Conservation (phyloP, 2,329 filamentous ascomycete species). For the Aschersonia sp. region DNA sequence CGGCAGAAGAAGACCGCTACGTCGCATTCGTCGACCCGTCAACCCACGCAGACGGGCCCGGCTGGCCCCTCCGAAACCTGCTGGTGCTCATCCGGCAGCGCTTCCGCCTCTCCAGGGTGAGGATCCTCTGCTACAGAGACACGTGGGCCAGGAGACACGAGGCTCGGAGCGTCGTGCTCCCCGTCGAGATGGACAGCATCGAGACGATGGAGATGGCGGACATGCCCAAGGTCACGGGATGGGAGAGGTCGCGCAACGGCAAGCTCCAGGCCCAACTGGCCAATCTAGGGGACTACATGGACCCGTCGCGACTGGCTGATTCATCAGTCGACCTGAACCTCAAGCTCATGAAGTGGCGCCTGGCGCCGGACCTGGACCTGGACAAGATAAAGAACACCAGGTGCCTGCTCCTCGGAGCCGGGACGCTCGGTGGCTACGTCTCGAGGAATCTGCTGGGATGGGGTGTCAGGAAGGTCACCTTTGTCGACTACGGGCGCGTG, state of each 20-base stretch:
- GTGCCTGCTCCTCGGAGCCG: slow-evolving; percentile 81
- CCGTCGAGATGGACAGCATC: slow-evolving; percentile 39
- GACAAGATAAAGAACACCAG: slow-evolving; percentile 80
- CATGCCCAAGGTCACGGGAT: slow-evolving; percentile 86
- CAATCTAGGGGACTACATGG: slow-evolving; percentile 85
- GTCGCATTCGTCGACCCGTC: slow-evolving; percentile 87
- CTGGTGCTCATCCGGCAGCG: slow-evolving; percentile 71
- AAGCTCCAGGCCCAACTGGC: slow-evolving; percentile 68
- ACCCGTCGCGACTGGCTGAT: slow-evolving; percentile 73
- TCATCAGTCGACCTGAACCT: slow-evolving; percentile 92
- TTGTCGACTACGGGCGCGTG: slow-evolving; percentile 84
- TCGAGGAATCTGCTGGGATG: slow-evolving; percentile 85
- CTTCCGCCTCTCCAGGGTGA: slow-evolving; percentile 61
- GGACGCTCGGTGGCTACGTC: slow-evolving; percentile 88
- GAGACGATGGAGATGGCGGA: slow-evolving; percentile 27
- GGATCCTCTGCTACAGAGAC: slow-evolving; percentile 84
- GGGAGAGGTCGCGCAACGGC: slow-evolving; percentile 71
- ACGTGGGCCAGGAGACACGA: slow-evolving; percentile 63
- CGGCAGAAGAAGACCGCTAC: slow-evolving; percentile 59
- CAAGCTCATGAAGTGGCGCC: slow-evolving; percentile 97
- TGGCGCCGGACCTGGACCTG: slow-evolving; percentile 75
- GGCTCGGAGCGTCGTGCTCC: slow-evolving; percentile 66
- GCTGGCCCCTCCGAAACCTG: slow-evolving; percentile 86
- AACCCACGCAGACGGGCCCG: slow-evolving; percentile 73
- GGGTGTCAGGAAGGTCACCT: slow-evolving; percentile 90